Conservation (phyloP, 768 basidiomycete genomes). For the Mrakia hoshinonis region DNA sequence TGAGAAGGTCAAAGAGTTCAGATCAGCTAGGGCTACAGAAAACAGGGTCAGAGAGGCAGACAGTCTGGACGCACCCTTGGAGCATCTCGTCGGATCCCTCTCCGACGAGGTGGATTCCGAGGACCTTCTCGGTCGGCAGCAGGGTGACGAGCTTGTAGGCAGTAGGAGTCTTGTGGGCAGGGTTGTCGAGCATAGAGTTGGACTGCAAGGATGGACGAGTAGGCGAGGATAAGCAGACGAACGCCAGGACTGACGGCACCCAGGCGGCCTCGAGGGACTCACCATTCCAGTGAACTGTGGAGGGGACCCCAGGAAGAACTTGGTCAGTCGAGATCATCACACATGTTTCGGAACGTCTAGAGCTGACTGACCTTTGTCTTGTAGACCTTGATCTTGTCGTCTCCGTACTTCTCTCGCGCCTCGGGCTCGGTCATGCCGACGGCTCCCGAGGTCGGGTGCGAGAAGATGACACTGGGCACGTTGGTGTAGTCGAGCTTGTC, state of each 20-base stretch:
- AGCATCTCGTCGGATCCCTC: constrained; percentile 83
- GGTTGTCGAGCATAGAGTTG: constrained; percentile 63
- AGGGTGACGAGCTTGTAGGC: constrained; percentile 82
- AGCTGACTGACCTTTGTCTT: constrained; percentile 41
- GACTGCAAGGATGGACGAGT: constrained; percentile 6
- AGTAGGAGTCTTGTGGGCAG: constrained; percentile 88
- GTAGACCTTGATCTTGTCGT: constrained; percentile 81
- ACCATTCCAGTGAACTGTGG: constrained; percentile 25
- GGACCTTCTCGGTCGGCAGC: constrained; percentile 84
- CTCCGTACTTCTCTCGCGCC: constrained; percentile 76
- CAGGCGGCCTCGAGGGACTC: neutral
- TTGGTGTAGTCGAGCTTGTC: constrained; percentile 82
- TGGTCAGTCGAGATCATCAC: neutral
- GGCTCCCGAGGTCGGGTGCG: constrained; percentile 85
- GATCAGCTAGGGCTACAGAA: neutral
- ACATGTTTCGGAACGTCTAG: neutral
- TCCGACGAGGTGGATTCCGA: constrained; percentile 92
- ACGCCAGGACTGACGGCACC: neutral
- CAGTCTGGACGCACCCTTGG: constrained; percentile 46
- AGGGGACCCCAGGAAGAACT: neutral
- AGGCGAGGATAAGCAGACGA: neutral
- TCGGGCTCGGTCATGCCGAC: constrained; percentile 90
- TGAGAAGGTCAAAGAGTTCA: neutral
- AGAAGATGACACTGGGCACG: constrained; percentile 51
- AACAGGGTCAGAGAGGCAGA: neutral